Evolutionary conservation across 208 protist species (phyloP).

Genomic region (Acanthamoeba culbertsoni): DNA sequence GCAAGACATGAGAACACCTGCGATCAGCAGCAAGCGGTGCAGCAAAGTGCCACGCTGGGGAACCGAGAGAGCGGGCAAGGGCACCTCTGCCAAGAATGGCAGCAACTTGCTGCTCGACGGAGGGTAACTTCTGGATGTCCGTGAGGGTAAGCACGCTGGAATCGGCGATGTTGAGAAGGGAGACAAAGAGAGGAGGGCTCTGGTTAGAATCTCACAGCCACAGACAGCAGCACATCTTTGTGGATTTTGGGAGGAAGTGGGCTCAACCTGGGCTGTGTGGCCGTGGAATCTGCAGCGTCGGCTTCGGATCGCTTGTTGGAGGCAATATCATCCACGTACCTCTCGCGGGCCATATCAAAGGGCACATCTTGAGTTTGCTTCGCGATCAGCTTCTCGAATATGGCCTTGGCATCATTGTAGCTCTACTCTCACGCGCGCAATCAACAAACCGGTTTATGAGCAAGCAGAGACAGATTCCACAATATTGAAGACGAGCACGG

Average conservation of each 20-base stretch:
- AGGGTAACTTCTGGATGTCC: not conserved
- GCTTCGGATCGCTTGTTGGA: not conserved
- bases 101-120: not conserved
- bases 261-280: not conserved
- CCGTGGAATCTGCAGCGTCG: not conserved
- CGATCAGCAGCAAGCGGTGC: not conserved
- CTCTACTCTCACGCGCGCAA: not conserved
- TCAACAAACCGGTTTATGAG: too few species aligned
- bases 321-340: constrained; percentile 34
- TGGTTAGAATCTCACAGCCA: too few species aligned
- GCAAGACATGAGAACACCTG: not conserved
- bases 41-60: not conserved
- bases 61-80: not conserved
- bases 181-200: not conserved
- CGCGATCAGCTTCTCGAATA: constrained; percentile 17
- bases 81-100: not conserved
- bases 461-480: too few species aligned
- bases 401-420: constrained; percentile 25
- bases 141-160: constrained; percentile 9
- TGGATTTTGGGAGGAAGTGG: not conserved
- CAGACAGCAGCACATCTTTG: too few species aligned
- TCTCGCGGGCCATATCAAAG: constrained; percentile 10
- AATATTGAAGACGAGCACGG: too few species aligned
- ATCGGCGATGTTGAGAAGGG: not conserved
- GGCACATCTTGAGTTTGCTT: constrained; percentile 31